Evolutionary conservation across 1,284 basidiomycete genomes (phyloP).

Genomic region (Trametes pubescens): DNA sequence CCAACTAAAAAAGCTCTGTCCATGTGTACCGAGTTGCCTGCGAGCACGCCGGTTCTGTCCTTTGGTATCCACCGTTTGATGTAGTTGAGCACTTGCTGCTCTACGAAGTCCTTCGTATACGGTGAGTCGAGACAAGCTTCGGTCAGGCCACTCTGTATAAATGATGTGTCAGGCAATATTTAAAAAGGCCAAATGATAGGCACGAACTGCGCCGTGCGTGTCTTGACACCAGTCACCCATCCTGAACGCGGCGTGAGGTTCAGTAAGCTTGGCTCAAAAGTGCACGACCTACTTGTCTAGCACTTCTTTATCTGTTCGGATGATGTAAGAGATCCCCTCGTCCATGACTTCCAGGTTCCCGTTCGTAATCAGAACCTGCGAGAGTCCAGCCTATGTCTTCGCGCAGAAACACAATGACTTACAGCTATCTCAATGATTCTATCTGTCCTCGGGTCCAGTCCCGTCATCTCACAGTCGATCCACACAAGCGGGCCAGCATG

Average conservation of each 20-base stretch:
- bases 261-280: background rate
- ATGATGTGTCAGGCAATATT: background rate
- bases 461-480: slow-evolving; percentile 93
- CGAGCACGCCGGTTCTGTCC: slow-evolving; percentile 68
- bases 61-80: slow-evolving; percentile 80
- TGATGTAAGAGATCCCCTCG: slow-evolving; percentile 75
- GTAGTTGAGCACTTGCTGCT: slow-evolving; percentile 67
- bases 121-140: slow-evolving; percentile 71
- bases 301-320: slow-evolving; percentile 66
- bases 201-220: slow-evolving; percentile 72
- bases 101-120: slow-evolving; percentile 61
- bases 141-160: slow-evolving; percentile 73
- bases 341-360: slow-evolving; percentile 81
- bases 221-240: slow-evolving; percentile 82
- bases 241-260: slow-evolving; percentile 44
- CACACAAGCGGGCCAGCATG: slow-evolving; percentile 80
- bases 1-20: slow-evolving; percentile 77
- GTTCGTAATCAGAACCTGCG: slow-evolving; percentile 82
- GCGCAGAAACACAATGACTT: slow-evolving; percentile 18
- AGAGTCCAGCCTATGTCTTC: background rate
- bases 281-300: slow-evolving; percentile 62
- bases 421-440: slow-evolving; percentile 83
- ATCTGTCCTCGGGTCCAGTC: slow-evolving; percentile 67
- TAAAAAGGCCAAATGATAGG: background rate
- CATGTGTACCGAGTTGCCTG: slow-evolving; percentile 84